Evolutionary conservation across 179 eudicot genomes (phyloP), one percentile per base, ranked within the genome.

Genomic region (Nepenthes alata): DNA sequence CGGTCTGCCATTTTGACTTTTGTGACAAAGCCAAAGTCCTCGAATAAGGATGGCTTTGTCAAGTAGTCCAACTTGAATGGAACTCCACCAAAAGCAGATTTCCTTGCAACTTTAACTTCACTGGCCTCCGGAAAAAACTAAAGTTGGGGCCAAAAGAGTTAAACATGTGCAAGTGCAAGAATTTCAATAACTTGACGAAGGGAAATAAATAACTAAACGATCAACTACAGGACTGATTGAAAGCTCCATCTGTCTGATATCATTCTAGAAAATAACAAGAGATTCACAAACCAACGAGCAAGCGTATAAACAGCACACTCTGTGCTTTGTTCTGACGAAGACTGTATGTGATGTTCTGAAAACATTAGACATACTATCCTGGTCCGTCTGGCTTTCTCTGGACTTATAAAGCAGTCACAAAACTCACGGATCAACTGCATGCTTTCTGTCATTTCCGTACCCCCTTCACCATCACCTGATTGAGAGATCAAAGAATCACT

Each of bases 41-140:
- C 85, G 50, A 91, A 83, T 37, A 91, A 76, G 25, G 98, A 89
- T 63, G 98, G 98, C 62, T 89, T 91, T 60, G 98, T 91, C 59
- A 91, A 73, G 77, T 91, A 91, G 78, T 91, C 98, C 71, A 91
- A 73, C 67, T 89, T 91, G 59, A 84, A 77, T 54, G 98, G 74
- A 69, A 88, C 88, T 62, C 98, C 98, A 59, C 77, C 98, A 62
- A 91, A 91, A 64, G 58, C 75, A 38, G 91, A 86, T 38, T 75
- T 67, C 74, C 77, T 84, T 25, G 98, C 98, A 65, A 89, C 80
- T 54, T 64, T 60, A 59, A 91, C 98, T 70, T 91, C 98, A 75
- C 64, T 91, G 35, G 98, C 98, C 81, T 91, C 98, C 16, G 98
- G 98, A 63, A 91, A 91, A 72, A 91, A 91, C 98, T 91, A 83